Conservation (phyloP, 75 land plant genomes). For the Selaginella moellendorffii region DNA sequence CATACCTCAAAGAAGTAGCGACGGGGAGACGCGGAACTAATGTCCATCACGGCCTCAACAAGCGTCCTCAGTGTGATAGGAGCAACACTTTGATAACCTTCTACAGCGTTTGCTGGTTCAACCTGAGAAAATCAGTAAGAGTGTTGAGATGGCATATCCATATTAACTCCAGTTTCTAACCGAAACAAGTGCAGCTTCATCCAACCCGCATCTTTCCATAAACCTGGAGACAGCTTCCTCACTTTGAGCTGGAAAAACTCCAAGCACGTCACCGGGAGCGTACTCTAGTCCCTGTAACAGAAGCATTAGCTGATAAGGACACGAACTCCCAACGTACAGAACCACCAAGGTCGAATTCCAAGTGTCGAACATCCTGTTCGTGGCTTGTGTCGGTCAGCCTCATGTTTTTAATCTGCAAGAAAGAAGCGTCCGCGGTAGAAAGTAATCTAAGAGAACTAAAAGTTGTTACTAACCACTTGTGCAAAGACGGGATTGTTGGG, state of each 20-base stretch:
- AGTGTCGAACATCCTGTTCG: slow-evolving; percentile 81
- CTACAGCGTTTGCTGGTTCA: background rate
- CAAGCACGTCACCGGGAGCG: slow-evolving; percentile 73
- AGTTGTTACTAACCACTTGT: slow-evolving; percentile 5
- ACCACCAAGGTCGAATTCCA: slow-evolving; percentile 55
- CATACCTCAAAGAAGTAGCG: slow-evolving; percentile 96
- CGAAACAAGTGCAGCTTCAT: slow-evolving; percentile 56
- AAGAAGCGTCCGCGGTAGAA: background rate
- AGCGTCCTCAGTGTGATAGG: slow-evolving; percentile 46
- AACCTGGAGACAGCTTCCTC: slow-evolving; percentile 47
- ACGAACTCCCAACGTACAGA: slow-evolving; percentile 17
- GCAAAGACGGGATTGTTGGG: slow-evolving; percentile 22
- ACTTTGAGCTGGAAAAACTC: slow-evolving; percentile 62
- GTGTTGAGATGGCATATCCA: background rate
- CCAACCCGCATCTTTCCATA: slow-evolving; percentile 48
- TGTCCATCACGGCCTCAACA: slow-evolving; percentile 68
- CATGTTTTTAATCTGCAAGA: slow-evolving; percentile 42
- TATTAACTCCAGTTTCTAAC: slow-evolving; percentile 19
- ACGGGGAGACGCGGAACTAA: slow-evolving; percentile 85
- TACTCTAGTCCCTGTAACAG: slow-evolving; percentile 32
- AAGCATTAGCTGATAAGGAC: background rate
- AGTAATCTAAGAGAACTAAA: background rate
- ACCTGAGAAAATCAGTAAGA: background rate
- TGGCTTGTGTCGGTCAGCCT: slow-evolving; percentile 31
- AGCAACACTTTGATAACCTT: background rate